phyloP scores from a whole-genome alignment of 306 rosid species.

The Quercus berberidifolia region DNA sequence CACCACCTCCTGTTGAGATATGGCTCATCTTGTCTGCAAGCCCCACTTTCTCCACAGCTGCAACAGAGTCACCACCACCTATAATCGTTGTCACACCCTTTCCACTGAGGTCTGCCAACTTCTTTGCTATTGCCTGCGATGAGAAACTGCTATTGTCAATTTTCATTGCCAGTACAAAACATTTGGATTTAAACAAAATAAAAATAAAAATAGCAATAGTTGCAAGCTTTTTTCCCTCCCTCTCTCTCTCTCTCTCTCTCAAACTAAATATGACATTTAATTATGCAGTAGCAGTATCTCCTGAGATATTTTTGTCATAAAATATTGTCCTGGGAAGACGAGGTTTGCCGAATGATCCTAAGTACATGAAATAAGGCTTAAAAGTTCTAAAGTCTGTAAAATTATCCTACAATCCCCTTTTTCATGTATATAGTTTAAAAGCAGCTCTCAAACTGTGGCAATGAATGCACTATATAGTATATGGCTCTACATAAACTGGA shows the following conservation, averaged over 20 bases:
- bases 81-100: constrained; percentile 88
- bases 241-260: neutral
- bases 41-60: constrained; percentile 93
- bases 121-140: constrained; percentile 75
- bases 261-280: neutral
- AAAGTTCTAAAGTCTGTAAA: no score
- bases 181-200: neutral
- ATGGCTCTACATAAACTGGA: no score
- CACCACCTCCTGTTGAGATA: constrained; percentile 97
- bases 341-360: neutral
- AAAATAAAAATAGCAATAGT: neutral
- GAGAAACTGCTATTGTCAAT: neutral
- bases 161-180: neutral
- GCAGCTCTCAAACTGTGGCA: no score
- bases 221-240: neutral
- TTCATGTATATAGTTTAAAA: no score
- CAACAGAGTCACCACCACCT: constrained; percentile 97
- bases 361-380: neutral
- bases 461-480: no score
- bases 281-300: neutral
- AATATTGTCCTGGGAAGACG: neutral
- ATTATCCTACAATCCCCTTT: no score
- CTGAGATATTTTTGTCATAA: neutral
- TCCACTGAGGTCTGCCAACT: constrained; percentile 78
- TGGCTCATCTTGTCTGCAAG: constrained; percentile 95